These are phyloP conservation scores for Luffa acutangula DNA, from an alignment of 306 rosid genomes.

Conservation along the genomic window DNA sequence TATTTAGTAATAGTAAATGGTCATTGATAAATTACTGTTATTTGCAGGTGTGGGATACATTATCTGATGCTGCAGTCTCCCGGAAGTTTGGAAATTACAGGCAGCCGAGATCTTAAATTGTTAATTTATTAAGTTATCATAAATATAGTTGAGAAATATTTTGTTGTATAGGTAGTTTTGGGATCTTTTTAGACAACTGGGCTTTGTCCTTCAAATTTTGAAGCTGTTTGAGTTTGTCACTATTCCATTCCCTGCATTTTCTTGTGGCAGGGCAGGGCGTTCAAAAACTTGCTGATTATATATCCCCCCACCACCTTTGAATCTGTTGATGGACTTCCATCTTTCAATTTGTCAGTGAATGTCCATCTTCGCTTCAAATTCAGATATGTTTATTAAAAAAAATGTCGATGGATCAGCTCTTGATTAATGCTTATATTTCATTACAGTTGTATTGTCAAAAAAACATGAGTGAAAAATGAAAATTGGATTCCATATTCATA, in stretches of 20 bases:
- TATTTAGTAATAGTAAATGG: not conserved
- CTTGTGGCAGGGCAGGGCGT: not conserved
- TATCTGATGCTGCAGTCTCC: constrained; percentile 37
- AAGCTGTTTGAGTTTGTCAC: not conserved
- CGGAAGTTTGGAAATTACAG: constrained; percentile 33
- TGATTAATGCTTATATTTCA: not conserved
- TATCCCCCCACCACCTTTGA: not conserved
- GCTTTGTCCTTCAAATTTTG: constrained; percentile 10
- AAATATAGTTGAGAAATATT: not conserved
- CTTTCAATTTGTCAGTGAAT: not conserved
- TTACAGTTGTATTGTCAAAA: not conserved
- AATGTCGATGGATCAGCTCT: not conserved
- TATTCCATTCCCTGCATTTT: not conserved
- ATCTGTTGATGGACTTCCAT: too few species aligned
- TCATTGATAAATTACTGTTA: not conserved
- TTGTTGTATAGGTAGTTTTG: constrained; percentile 10
- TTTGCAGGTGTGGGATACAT: constrained; percentile 65
- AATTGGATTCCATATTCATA: not conserved
- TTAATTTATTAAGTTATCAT: not conserved
- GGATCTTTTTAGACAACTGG: not conserved
- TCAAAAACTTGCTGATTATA: not conserved
- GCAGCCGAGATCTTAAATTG: constrained; percentile 22
- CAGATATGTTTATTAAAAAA: not conserved
- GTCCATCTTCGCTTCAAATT: not conserved
- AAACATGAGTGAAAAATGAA: not conserved